phyloP scores from a whole-genome alignment of 179 eudicot genomes.

The Gypsophila paniculata region DNA sequence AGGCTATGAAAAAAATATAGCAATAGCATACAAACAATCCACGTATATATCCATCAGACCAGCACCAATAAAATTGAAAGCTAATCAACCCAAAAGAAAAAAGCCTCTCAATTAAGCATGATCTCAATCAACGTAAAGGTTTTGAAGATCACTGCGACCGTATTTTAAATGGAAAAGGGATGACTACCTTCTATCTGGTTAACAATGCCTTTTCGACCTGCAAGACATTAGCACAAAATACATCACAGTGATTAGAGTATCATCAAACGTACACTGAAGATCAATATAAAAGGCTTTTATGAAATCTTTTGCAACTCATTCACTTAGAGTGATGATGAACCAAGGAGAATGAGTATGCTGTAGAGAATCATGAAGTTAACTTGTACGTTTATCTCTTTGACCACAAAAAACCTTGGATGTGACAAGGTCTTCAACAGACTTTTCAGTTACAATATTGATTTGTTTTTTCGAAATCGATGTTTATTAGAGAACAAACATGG shows the following conservation, averaged over 20 bases:
- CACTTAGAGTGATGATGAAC: background rate
- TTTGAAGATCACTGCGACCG: too few relatives aligned
- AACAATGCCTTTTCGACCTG: conserved; percentile 39
- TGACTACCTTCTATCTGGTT: conserved; percentile 46
- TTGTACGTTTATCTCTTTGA: background rate
- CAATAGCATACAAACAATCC: background rate
- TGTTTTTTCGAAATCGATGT: too few relatives aligned
- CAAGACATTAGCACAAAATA: conserved; percentile 25
- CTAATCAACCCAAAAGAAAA: background rate
- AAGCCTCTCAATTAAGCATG: background rate
- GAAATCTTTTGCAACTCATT: background rate
- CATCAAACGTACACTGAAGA: background rate
- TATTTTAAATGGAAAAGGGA: background rate
- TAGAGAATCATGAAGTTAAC: background rate
- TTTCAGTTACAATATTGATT: background rate
- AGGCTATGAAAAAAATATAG: background rate
- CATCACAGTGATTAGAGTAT: conserved; percentile 9
- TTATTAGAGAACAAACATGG: too few relatives aligned
- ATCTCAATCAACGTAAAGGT: too few relatives aligned
- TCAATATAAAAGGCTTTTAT: background rate
- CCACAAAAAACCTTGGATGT: background rate
- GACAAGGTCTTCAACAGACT: background rate
- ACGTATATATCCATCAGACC: background rate
- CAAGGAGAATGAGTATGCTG: background rate
- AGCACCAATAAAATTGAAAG: background rate